Percentiles rank a stretch among this genome's conserved stretches.
Evolutionary conservation across 192 early-diverging fungal genomes (phyloP).

Genomic region (Coemansia sp.): DNA sequence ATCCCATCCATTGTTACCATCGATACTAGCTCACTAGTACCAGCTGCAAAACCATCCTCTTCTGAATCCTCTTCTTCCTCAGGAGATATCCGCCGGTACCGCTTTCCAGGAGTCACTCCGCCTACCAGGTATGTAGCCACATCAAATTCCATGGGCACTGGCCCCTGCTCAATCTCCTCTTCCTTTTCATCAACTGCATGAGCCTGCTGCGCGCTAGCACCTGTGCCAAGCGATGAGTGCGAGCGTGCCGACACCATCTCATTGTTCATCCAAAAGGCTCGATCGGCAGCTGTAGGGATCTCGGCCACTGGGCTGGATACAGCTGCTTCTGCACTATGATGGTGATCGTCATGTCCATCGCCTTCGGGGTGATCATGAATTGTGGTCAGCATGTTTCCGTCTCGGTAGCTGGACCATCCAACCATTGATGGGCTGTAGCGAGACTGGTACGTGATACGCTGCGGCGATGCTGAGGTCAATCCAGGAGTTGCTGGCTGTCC

Average conservation of each 20-base stretch:
- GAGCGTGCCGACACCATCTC: slow-evolving; percentile 41
- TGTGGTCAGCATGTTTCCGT: slow-evolving; percentile 18
- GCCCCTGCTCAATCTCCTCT: slow-evolving; percentile 53
- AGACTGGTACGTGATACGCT: slow-evolving; percentile 16
- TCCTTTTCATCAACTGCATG: slow-evolving; percentile 21
- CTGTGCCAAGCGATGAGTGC: slow-evolving; percentile 48
- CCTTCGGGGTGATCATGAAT: slow-evolving; percentile 27
- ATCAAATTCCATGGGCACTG: slow-evolving; percentile 49
- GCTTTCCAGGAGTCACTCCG: slow-evolving; percentile 41
- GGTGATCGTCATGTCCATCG: slow-evolving; percentile 1
- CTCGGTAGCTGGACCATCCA: slow-evolving; percentile 43
- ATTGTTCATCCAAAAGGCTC: slow-evolving; percentile 22
- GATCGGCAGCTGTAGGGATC: slow-evolving; percentile 8
- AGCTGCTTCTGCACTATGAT: slow-evolving; percentile 1
- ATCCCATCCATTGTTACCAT: slow-evolving; percentile 53
- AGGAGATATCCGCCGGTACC: slow-evolving; percentile 20
- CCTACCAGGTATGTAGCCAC: slow-evolving; percentile 53
- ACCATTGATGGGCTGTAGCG: slow-evolving; percentile 43
- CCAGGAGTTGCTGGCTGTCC: slow-evolving; percentile 8
- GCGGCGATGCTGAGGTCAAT: slow-evolving; percentile 29
- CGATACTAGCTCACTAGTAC: slow-evolving; percentile 31
- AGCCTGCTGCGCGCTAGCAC: slow-evolving; percentile 18
- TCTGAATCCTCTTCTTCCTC: neutral
- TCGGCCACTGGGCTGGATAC: slow-evolving; percentile 19
- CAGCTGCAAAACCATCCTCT: neutral